Base-by-base conservation (phyloP, 176 grass and related monocot genomes). In the Hyparrhenia diplandra region DNA sequence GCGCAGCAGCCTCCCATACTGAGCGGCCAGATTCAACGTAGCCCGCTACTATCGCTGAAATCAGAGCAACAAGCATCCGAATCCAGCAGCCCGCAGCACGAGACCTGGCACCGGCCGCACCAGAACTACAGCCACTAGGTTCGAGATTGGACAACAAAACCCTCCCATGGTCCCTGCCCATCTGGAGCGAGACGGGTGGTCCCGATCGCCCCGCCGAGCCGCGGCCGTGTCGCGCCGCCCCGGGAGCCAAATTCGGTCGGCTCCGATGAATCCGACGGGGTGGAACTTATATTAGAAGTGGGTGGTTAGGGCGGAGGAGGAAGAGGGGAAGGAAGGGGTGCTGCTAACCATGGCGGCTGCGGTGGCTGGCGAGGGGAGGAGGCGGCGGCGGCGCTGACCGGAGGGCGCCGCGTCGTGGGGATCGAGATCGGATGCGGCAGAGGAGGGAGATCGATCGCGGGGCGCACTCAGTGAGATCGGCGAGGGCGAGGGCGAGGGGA, bases 341-440 rank as follows among this genome's bases (percentile, higher is more conserved):
- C 0, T 55, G 8, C 78, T 80, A 18, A 80, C 78, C 78, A 80
- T 80, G 63, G 30, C 2, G 30, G 13, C 21, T n/a, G 9, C 63
- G 63, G 77, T 64, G 63, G 21, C 63, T 41, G 63, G 77, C 32
- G 62, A 79, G 63, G 77, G 6, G 64, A 35, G 6, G 64, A 35
- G 31, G 47, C 10, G 37, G 30, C 6, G 82, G 82, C 73, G 74
- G 73, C 64, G 72, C 72, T 67, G 73, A 55, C 18, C 47, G 8
- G 63, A 30, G 82, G 27, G 13, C 49, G 52, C 4, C 79, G 76
- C 79, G 76, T 67, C 43, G 36, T 20, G 37, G 64, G 42, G 51
- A 77, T 84, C 64, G 82, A 61, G 82, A 77, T 77, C 74, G 64
- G 73, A 77, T 57, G 49, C 25, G 25, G 59, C 27, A 20, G 37